Evolutionary conservation across 305 asterid species (phyloP), one percentile per base, ranked within the genome.

Genomic region (Solanum chacoense): DNA sequence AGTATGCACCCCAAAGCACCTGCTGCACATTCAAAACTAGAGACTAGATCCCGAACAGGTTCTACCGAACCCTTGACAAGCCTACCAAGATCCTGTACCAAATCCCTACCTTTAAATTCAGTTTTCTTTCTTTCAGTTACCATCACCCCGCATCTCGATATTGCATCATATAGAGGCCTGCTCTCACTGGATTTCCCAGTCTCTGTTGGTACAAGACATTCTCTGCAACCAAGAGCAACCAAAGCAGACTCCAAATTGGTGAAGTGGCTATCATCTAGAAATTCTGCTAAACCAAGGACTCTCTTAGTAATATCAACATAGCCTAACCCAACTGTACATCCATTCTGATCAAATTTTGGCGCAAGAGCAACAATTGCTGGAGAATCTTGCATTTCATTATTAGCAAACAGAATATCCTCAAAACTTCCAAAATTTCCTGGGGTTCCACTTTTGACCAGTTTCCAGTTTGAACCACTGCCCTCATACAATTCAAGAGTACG

Each of bases 141-240:
- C 99, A 97, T 95, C 88, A 91, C 98, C 86, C 95, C 96, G 88
- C 99, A 97, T 94, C 98, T 95, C 73, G 98, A 91, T 88, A 96
- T 77, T 75, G 96, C 98, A 90, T 96, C 98, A 88, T 91, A 92
- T 92, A 97, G 88, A 86, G 97, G 88, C 92, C 89, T 95, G 89
- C 81, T 94, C 87, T 97, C 98, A 90, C 91, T 92, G 72, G 98
- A 92, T 90, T 93, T 97, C 83, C 92, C 91, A 73, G 91, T 89
- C 87, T 96, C 99, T 26, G 84, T 84, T 10, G 99, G 96, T 92
- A 97, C 89, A 88, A 97, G 95, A 91, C 99, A 96, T 91, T 96
- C 99, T 88, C 95, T 96, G 95, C 99, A 96, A 89, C 99, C 99
- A 87, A 97, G 97, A 84, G 99, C 96, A 89, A 97, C 96, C 76